Conservation (phyloP, 2,329 filamentous ascomycete species). For the Helicocarpus griseus region DNA sequence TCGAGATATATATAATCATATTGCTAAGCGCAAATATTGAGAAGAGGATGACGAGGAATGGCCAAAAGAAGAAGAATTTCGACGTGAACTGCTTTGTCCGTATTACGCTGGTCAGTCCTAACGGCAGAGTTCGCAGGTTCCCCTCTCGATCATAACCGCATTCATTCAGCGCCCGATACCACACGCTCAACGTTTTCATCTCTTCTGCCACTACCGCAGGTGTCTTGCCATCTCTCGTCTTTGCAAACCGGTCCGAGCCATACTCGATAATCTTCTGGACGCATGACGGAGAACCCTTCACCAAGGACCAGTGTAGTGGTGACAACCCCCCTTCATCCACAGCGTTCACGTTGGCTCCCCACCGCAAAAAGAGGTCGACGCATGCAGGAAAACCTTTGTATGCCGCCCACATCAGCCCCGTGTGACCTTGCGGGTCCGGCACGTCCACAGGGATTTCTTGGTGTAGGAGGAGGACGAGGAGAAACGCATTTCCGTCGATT, state of each 20-base stretch:
- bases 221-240: conserved; percentile 83
- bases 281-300: conserved; percentile 82
- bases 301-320: conserved; percentile 89
- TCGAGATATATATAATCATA: conserved; percentile 61
- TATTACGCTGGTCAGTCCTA: conserved; percentile 64
- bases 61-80: conserved; percentile 84
- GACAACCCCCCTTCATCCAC: conserved; percentile 89
- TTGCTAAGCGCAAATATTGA: conserved; percentile 63
- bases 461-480: conserved; percentile 81
- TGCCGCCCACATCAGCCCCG: conserved; percentile 94
- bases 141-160: conserved; percentile 75
- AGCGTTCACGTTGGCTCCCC: conserved; percentile 89
- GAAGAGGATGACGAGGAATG: conserved; percentile 64
- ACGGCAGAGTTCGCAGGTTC: conserved; percentile 57
- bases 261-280: conserved; percentile 94
- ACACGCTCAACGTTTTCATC: conserved; percentile 75
- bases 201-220: conserved; percentile 77
- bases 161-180: conserved; percentile 73
- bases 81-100: conserved; percentile 69
- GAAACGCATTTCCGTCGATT: conserved; percentile 88
- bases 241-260: conserved; percentile 83
- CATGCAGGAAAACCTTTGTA: conserved; percentile 94
- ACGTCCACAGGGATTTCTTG: conserved; percentile 93
- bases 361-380: conserved; percentile 84
- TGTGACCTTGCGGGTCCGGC: conserved; percentile 81